phyloP scores from a whole-genome alignment of 2,329 filamentous ascomycete genomes.

The Pseudocercospora crystallina region DNA sequence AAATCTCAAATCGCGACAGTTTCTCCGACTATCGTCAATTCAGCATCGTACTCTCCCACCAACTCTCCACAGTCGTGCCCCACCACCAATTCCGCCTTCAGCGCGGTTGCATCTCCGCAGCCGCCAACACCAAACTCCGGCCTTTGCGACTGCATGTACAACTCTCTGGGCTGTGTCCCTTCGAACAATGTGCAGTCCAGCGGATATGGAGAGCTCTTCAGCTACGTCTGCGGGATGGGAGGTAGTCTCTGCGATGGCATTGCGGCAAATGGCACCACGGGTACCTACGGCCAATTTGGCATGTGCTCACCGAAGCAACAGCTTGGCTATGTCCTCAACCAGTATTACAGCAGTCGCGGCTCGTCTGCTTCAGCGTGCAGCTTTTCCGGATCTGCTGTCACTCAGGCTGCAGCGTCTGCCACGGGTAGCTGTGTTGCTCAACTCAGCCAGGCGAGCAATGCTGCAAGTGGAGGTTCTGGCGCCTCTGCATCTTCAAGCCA shows the following conservation, averaged over 20 bases:
- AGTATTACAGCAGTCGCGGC: slow-evolving; percentile 64
- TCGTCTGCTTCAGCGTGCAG: slow-evolving; percentile 60
- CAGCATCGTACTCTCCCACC: slow-evolving; percentile 66
- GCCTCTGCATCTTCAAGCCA: slow-evolving; percentile 11
- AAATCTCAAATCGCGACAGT: slow-evolving; percentile 68
- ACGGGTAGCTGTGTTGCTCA: slow-evolving; percentile 56
- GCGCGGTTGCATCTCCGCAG: slow-evolving; percentile 63
- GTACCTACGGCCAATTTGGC: slow-evolving; percentile 72
- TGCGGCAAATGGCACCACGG: slow-evolving; percentile 64
- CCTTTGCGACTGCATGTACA: slow-evolving; percentile 83
- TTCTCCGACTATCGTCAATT: slow-evolving; percentile 64
- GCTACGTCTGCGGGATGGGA: slow-evolving; percentile 64
- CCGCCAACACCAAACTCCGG: slow-evolving; percentile 78
- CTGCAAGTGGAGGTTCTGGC: slow-evolving; percentile 18
- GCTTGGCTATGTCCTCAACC: slow-evolving; percentile 70
- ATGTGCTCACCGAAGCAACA: slow-evolving; percentile 71
- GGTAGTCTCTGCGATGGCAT: slow-evolving; percentile 65
- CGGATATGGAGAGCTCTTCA: slow-evolving; percentile 68
- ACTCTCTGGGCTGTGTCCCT: slow-evolving; percentile 69
- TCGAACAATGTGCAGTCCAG: slow-evolving; percentile 56
- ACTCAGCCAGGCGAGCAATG: slow-evolving; percentile 62
- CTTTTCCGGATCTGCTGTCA: slow-evolving; percentile 66
- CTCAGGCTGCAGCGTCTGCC: slow-evolving; percentile 50
- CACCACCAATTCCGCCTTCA: slow-evolving; percentile 62
- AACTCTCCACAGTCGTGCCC: slow-evolving; percentile 75